Evolutionary conservation across 1,139 yeast genomes (phyloP), one percentile per base, ranked within the genome.

Genomic region (Yamadazyma songkhlaensis): DNA sequence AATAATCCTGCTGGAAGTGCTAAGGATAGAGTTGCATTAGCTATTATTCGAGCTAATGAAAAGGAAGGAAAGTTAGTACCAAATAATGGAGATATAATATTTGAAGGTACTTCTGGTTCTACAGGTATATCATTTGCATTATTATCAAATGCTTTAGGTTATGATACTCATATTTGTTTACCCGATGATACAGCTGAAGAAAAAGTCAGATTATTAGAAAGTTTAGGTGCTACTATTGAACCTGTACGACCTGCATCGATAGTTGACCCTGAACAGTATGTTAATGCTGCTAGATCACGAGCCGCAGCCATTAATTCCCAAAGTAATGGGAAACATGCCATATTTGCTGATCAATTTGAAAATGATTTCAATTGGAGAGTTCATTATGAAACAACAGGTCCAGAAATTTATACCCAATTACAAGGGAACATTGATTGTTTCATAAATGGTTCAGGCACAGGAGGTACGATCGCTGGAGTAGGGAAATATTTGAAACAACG

Each of bases 311-410:
- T 81, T 31, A 76, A 79, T 41, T 53, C 57, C 14, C 74, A 75
- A 44, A 46, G 60, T 0, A 44, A 59, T 2, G 71, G 65, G 32
- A 41, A 49, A 0, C 61, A 59, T 25, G 97, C 96, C 1, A 67
- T 90, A 0, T 92, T 90, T 67, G 97, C 97, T 3, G 94, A 92
- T 60, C 98, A 90, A 58, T 92, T 92, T 62, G 98, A 92, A 56
- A 92, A 88, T 55, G 94, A 85, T 47, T 81, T 77, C 43, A 92
- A 92, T 55, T 92, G 97, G 97, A 67, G 74, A 42, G 74, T 84
- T 4, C 98, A 92, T 59, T 88, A 80, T 55, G 57, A 59, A 10
- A 75, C 90, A 3, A 92, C 98, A 0, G 98, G 96, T 0, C 97
- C 97, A 1, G 98, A 85, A 58, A 86, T 92, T 7, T 82, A 75